Evolutionary conservation across 441 rosid species (phyloP).

Genomic region (Pelargonium citronellum): DNA sequence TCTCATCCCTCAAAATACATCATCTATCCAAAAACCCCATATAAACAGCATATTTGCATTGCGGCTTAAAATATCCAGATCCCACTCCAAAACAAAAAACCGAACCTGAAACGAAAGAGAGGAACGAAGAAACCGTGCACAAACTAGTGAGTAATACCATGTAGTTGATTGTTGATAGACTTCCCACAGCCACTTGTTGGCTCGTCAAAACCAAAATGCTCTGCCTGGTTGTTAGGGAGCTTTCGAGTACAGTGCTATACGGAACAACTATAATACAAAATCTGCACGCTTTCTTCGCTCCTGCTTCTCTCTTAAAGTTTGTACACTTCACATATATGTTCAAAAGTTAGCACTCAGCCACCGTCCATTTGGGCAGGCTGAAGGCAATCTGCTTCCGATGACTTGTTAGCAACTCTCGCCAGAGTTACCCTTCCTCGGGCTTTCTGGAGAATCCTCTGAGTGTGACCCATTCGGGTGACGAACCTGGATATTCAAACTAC

Average conservation of each 20-base stretch:
- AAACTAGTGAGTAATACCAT: conserved; percentile 2
- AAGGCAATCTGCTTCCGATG: conserved; percentile 18
- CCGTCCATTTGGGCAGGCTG: conserved; percentile 17
- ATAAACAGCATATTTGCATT: conserved; percentile 24
- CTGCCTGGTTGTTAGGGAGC: conserved; percentile 19
- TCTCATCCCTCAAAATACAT: conserved; percentile 16
- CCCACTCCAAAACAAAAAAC: conserved; percentile 16
- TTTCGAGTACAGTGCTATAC: background rate
- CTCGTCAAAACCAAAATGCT: conserved; percentile 20
- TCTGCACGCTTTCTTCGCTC: conserved; percentile 24
- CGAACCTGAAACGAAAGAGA: conserved; percentile 13
- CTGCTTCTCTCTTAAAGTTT: conserved; percentile 37
- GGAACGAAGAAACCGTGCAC: conserved; percentile 23
- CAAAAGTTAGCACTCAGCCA: conserved; percentile 31
- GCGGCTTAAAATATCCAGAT: conserved; percentile 4
- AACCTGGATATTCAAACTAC: conserved; percentile 40
- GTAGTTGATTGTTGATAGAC: too few species aligned
- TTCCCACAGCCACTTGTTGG: too few species aligned
- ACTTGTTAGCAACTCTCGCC: conserved; percentile 24
- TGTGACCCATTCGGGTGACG: conserved; percentile 40
- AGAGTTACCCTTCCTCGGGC: conserved; percentile 27
- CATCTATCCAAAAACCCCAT: conserved; percentile 7
- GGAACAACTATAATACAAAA: conserved; percentile 33
- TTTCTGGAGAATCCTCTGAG: conserved; percentile 34
- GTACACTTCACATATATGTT: conserved; percentile 33